Conservation (phyloP, 768 basidiomycete genomes). For the Pisolithus microcarpus region DNA sequence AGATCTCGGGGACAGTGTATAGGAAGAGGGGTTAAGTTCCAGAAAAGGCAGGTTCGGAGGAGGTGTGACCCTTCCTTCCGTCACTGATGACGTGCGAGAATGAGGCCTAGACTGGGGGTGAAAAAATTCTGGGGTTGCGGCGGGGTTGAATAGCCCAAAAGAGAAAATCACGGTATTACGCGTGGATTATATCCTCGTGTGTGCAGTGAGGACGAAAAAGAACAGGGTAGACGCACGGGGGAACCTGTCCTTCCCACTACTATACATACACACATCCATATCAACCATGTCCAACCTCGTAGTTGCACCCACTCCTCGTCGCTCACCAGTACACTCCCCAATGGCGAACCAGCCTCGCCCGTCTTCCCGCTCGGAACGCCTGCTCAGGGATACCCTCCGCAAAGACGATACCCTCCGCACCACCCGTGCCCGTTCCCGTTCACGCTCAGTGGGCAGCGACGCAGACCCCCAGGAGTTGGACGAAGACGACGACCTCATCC, state of each 20-base stretch:
- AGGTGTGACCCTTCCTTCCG: not conserved
- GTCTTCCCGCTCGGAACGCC: conserved; percentile 46
- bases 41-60: not conserved
- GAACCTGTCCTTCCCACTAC: not conserved
- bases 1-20: no score
- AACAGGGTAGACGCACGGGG: not conserved
- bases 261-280: no score
- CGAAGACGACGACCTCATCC: conserved; percentile 23
- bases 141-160: not conserved
- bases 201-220: not conserved
- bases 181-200: conserved; percentile 4
- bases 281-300: conserved; percentile 12
- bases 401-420: conserved; percentile 38
- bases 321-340: conserved; percentile 6
- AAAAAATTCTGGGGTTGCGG: conserved; percentile 2
- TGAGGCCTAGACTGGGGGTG: not conserved
- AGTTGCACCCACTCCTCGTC: conserved; percentile 10
- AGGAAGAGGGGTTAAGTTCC: not conserved
- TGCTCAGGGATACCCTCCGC: conserved; percentile 50
- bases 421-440: conserved; percentile 16
- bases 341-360: conserved; percentile 26
- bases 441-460: conserved; percentile 21
- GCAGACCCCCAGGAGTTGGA: conserved; percentile 6
- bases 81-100: not conserved
- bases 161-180: not conserved